Evolutionary conservation across 257 asterid species (phyloP).

Genomic region (Petunia secreta): DNA sequence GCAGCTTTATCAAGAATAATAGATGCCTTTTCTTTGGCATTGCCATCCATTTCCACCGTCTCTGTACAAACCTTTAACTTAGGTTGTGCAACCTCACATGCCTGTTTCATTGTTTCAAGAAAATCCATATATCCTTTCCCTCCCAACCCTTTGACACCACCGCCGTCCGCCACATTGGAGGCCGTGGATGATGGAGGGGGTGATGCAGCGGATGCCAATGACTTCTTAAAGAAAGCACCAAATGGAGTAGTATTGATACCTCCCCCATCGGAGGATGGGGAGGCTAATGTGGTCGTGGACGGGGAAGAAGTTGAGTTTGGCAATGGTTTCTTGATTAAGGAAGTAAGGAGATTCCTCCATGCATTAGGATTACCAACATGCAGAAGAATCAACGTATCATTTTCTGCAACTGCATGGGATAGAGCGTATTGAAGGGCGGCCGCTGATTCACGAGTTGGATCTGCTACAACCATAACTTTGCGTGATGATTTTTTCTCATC

Average conservation of each 20-base stretch:
- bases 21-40: slow-evolving; percentile 67
- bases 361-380: slow-evolving; percentile 53
- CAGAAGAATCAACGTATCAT: slow-evolving; percentile 59
- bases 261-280: background rate
- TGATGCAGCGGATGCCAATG: background rate
- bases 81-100: slow-evolving; percentile 48
- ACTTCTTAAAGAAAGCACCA: slow-evolving; percentile 5
- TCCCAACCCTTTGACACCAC: background rate
- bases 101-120: slow-evolving; percentile 60
- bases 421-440: slow-evolving; percentile 73
- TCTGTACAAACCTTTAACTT: slow-evolving; percentile 49
- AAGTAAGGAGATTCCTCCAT: slow-evolving; percentile 55
- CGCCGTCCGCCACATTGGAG: background rate
- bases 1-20: slow-evolving; percentile 51
- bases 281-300: background rate
- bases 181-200: background rate
- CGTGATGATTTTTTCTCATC: slow-evolving; percentile 45
- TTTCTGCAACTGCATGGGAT: slow-evolving; percentile 59
- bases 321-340: slow-evolving; percentile 45
- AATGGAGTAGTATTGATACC: background rate
- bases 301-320: slow-evolving; percentile 29
- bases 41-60: slow-evolving; percentile 56
- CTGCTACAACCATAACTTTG: slow-evolving; percentile 77
- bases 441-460: slow-evolving; percentile 69
- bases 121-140: slow-evolving; percentile 50